Conservation (phyloP, 192 early-diverging fungal genomes). For the Linnemannia exigua region DNA sequence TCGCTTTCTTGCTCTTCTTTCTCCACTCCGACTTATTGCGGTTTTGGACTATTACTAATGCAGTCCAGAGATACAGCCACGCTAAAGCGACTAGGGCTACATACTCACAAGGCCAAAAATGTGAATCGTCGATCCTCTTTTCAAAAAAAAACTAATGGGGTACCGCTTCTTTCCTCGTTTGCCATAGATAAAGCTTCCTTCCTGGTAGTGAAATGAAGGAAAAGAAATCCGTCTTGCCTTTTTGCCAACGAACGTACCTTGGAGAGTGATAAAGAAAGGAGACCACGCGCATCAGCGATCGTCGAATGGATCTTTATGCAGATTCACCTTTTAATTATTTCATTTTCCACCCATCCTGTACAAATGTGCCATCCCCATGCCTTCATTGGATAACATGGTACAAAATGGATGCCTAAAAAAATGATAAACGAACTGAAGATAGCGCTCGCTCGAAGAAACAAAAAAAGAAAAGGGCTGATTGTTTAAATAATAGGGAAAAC, state of each 20-base stretch:
- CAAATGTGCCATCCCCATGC: neutral
- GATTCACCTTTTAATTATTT: neutral
- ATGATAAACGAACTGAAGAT: neutral
- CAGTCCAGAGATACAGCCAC: neutral
- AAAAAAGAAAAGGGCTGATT: neutral
- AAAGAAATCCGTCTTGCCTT: conserved; percentile 1
- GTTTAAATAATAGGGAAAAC: neutral
- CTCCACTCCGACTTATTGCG: neutral
- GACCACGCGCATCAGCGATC: neutral
- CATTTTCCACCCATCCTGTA: neutral
- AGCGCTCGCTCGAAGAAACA: neutral
- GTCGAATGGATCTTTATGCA: neutral
- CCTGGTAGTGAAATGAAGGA: too few species aligned
- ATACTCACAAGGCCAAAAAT: neutral
- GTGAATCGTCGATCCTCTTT: neutral
- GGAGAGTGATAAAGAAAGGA: neutral
- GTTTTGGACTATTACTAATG: neutral
- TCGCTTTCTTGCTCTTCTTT: neutral
- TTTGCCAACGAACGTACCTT: neutral
- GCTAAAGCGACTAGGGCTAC: neutral
- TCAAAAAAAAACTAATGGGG: neutral
- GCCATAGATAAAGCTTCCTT: neutral
- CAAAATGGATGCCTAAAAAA: neutral
- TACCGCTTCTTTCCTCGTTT: neutral
- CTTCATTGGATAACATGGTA: neutral